phyloP scores from a whole-genome alignment of 2,329 filamentous ascomycete species.

The Cladophialophora immunda region DNA sequence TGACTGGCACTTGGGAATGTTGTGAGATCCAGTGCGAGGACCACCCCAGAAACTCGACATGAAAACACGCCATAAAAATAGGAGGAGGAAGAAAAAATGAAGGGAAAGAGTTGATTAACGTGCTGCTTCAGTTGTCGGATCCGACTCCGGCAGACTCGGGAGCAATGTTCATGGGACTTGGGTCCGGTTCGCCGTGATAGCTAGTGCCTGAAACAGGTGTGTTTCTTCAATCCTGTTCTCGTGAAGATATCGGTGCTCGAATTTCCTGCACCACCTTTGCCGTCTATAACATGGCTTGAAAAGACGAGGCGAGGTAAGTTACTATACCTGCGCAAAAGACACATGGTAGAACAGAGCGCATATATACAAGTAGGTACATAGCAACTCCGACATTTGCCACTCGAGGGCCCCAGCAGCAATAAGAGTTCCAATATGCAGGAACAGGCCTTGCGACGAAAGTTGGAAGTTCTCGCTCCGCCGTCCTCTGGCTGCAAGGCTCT shows the following conservation, averaged over 20 bases:
- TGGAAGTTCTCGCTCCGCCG: neutral
- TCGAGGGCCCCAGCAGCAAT: neutral
- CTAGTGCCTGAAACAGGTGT: neutral
- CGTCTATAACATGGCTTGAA: neutral
- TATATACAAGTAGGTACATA: neutral
- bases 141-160: neutral
- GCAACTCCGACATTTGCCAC: conserved; percentile 6
- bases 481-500: neutral
- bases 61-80: neutral
- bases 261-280: neutral
- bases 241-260: neutral
- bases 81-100: neutral
- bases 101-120: neutral
- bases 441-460: conserved; percentile 13
- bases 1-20: neutral
- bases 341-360: neutral
- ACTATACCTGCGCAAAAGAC: neutral
- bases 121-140: neutral
- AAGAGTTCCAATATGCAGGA: conserved; percentile 15
- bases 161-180: neutral
- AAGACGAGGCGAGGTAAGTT: neutral
- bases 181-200: neutral
- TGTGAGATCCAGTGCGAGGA: neutral
- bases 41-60: neutral
- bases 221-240: neutral